These are phyloP conservation scores for Coniochaeta ligniaria DNA, from an alignment of 2,329 filamentous ascomycete species.

Conservation along the genomic window DNA sequence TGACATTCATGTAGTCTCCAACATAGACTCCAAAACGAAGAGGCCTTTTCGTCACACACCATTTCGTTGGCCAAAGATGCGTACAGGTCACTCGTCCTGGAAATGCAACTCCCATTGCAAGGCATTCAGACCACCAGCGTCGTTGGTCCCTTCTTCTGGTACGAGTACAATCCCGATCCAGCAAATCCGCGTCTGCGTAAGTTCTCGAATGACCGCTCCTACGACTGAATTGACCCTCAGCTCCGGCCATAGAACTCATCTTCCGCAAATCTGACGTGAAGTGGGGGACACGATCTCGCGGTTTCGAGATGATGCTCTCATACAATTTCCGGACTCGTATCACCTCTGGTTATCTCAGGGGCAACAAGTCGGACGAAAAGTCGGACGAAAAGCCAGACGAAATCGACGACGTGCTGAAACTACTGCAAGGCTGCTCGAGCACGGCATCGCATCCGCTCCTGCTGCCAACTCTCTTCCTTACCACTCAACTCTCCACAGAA, in stretches of 20 bases:
- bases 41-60: constrained; percentile 19
- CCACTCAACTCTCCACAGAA: constrained; percentile 14
- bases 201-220: background rate
- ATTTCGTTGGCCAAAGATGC: constrained; percentile 14
- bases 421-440: constrained; percentile 16
- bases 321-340: constrained; percentile 19
- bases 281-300: constrained; percentile 20
- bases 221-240: background rate
- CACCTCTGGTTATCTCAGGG: constrained; percentile 25
- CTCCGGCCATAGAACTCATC: constrained; percentile 18
- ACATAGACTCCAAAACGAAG: constrained; percentile 12
- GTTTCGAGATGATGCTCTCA: constrained; percentile 25
- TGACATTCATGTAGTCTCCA: constrained; percentile 11
- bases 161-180: constrained; percentile 16
- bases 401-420: constrained; percentile 15
- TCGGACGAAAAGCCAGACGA: no score
- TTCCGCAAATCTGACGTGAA: constrained; percentile 26
- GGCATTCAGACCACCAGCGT: constrained; percentile 19
- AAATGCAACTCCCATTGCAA: constrained; percentile 19
- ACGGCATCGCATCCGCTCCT: constrained; percentile 20
- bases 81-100: constrained; percentile 18
- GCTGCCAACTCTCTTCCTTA: constrained; percentile 21
- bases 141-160: constrained; percentile 28
- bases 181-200: constrained; percentile 18
- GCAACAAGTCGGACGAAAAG: constrained; percentile 12